phyloP scores from a whole-genome alignment of 2,329 filamentous ascomycete species.

The Drechslerella coelobrocha region DNA sequence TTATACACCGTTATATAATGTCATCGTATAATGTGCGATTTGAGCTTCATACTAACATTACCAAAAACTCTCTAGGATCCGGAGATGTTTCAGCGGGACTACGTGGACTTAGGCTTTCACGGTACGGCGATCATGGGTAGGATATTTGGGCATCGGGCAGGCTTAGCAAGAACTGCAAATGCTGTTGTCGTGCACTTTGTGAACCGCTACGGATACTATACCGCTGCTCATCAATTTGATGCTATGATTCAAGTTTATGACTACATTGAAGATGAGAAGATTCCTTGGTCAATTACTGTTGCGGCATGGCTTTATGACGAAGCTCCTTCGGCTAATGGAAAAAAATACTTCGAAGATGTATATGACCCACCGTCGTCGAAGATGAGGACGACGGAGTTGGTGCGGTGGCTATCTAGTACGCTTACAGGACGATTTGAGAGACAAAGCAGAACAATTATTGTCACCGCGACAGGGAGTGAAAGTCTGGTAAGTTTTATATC shows the following conservation, averaged over 20 bases:
- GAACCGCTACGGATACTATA: slow-evolving; percentile 16
- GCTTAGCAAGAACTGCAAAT: not conserved
- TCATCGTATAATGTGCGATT: no score
- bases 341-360: slow-evolving; percentile 4
- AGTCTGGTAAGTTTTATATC: slow-evolving; percentile 6
- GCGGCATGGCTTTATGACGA: slow-evolving; percentile 21
- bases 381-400: not conserved
- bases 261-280: not conserved
- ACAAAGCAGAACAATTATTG: not conserved
- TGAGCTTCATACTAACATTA: no score
- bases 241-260: slow-evolving; percentile 15
- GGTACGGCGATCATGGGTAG: slow-evolving; percentile 7
- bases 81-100: not conserved
- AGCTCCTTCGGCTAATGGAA: not conserved
- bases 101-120: not conserved
- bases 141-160: slow-evolving; percentile 6
- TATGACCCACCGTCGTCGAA: slow-evolving; percentile 9
- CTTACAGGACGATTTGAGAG: not conserved
- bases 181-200: slow-evolving; percentile 8
- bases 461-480: slow-evolving; percentile 9
- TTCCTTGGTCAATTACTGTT: not conserved
- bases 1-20: no score
- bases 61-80: slow-evolving; percentile 9
- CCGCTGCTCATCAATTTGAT: slow-evolving; percentile 16
- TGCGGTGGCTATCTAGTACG: not conserved